Evolutionary conservation across 106 monocot species (phyloP).

Genomic region (Dendrobium officinale): DNA sequence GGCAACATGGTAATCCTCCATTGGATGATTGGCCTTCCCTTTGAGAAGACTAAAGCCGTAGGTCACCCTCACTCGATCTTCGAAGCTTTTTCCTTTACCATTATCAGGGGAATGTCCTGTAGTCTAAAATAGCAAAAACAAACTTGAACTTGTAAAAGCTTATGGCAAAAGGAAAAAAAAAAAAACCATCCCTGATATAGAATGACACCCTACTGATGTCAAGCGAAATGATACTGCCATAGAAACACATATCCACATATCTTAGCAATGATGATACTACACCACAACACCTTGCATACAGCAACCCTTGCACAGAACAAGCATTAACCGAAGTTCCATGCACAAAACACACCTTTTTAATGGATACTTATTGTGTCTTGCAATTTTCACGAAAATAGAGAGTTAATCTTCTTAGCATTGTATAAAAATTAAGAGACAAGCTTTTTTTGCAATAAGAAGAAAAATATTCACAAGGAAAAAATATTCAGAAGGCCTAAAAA

Average conservation of each 20-base stretch:
- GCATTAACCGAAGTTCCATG: neutral
- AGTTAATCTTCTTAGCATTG: too few relatives aligned
- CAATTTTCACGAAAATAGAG: too few relatives aligned
- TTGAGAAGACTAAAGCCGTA: slow-evolving; percentile 74
- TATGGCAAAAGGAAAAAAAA: neutral
- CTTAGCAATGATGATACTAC: neutral
- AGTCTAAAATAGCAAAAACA: slow-evolving; percentile 18
- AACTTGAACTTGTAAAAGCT: neutral
- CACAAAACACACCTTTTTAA: neutral
- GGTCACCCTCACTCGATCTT: slow-evolving; percentile 28
- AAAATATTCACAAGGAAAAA: too few relatives aligned
- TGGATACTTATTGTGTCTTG: neutral
- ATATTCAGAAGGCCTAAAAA: too few relatives aligned
- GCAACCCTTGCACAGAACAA: neutral
- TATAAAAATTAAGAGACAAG: too few relatives aligned
- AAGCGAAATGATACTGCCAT: neutral
- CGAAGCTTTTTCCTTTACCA: slow-evolving; percentile 66
- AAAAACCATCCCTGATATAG: neutral
- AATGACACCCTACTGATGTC: neutral
- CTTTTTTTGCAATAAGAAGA: too few relatives aligned
- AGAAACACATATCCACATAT: neutral
- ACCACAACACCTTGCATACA: neutral
- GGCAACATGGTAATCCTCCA: slow-evolving; percentile 84
- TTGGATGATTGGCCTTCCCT: slow-evolving; percentile 76
- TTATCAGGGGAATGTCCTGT: slow-evolving; percentile 18